These are phyloP conservation scores for Acanthamoeba quina DNA, from an alignment of 208 protist genomes.

Conservation along the genomic window DNA sequence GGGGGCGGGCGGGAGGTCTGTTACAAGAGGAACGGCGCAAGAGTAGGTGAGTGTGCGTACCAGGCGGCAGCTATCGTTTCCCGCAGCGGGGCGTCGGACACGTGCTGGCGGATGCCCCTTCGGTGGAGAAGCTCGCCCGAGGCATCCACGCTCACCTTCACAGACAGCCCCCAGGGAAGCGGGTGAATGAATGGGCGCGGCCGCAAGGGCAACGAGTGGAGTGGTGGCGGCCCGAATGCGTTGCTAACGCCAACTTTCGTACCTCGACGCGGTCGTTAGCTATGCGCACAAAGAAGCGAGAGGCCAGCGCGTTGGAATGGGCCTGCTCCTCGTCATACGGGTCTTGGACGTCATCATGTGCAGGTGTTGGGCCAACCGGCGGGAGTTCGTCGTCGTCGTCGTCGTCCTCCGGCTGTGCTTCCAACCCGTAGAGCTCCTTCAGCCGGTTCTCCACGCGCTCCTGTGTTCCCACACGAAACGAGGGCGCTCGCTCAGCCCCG, in stretches of 20 bases:
- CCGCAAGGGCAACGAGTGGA: background rate
- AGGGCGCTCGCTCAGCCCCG: background rate
- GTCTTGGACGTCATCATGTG: background rate
- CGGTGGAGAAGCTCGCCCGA: slow-evolving; percentile 51
- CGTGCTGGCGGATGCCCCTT: slow-evolving; percentile 31
- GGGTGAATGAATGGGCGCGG: background rate
- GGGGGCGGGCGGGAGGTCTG: background rate
- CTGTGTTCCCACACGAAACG: background rate
- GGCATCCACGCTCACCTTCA: slow-evolving; percentile 59
- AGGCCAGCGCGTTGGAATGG: background rate
- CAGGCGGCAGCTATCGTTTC: slow-evolving; percentile 61
- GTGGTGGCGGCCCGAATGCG: too few species aligned
- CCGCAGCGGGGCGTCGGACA: slow-evolving; percentile 30
- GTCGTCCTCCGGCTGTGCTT: background rate
- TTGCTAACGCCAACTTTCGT: background rate
- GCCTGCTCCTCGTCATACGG: background rate
- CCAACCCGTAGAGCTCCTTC: slow-evolving; percentile 7
- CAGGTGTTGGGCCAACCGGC: background rate
- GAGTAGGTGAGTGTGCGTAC: background rate
- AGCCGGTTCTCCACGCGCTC: slow-evolving; percentile 40
- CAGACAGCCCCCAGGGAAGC: background rate
- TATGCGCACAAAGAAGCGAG: slow-evolving; percentile 56
- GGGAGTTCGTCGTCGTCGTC: background rate
- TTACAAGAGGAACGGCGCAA: background rate
- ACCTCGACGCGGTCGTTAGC: slow-evolving; percentile 34